Base-by-base conservation (phyloP, 495 filamentous ascomycete species). In the Friedmanniomyces endolithicus region DNA sequence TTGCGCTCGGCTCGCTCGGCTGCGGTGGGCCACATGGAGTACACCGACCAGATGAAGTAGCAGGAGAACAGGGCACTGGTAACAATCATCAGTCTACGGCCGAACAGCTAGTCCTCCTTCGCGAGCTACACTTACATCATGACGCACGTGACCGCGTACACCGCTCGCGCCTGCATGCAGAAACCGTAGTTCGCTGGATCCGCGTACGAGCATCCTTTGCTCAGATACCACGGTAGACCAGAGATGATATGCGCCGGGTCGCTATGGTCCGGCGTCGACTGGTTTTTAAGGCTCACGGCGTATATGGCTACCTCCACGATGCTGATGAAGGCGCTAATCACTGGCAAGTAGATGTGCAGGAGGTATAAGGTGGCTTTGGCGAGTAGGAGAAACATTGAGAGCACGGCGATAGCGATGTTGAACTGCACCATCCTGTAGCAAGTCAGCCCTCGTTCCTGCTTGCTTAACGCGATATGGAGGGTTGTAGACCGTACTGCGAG, bases 161-260 rank as follows among this genome's bases (percentile, higher is more conserved):
- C 69, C 19, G 75, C 75, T 66, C 94, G 87, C 23, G 88, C 86
- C 67, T 87, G 81, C 61, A 75, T 63, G 71, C 89, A 96, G 64
- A 83, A 86, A 24, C 75, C 73, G n/a, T 79, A 70, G 45, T 81
- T 77, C 11, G 65, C 68, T 7, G 74, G 66, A 20, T 65, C 68
- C 0, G 85, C 85, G 12, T 88, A 77, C 43, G 65, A 75, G 68
- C 89, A 96, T 58, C 74, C 77, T 64, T 87, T 85, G 35, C 80
- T 78, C 61, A 96, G 80, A 63, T 94, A 95, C 89, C 89, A 96
- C 12, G 81, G 78, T 3, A 87, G 72, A 1, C 82, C 78, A 7
- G 74, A 71, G 12, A 40, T 49, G 12, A 51, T 53, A 58, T 86
- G 80, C 3, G 74, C 61, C 8, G 83, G 76, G 65, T 96, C 88